These are phyloP conservation scores for Aspergillus sclerotiicarbonarius DNA, from an alignment of 495 filamentous ascomycete genomes.

Conservation along the genomic window DNA sequence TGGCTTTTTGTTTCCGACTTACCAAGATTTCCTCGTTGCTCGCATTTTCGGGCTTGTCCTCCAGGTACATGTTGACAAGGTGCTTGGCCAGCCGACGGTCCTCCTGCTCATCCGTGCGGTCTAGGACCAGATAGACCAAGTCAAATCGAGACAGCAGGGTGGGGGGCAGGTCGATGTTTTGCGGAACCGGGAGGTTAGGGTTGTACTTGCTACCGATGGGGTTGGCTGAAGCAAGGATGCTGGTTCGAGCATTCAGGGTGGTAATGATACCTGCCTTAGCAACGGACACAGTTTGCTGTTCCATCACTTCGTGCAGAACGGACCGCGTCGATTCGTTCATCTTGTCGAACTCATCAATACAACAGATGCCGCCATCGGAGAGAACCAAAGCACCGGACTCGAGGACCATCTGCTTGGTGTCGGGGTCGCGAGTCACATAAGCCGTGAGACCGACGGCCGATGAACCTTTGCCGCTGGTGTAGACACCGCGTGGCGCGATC, in stretches of 20 bases:
- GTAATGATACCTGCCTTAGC: constrained; percentile 99
- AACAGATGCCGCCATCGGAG: constrained; percentile 95
- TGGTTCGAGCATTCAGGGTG: constrained; percentile 90
- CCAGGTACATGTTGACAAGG: constrained; percentile 94
- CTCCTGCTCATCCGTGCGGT: constrained; percentile 82
- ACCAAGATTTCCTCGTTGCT: constrained; percentile 72
- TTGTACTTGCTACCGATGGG: constrained; percentile 98
- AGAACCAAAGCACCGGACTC: constrained; percentile 95
- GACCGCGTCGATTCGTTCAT: constrained; percentile 96
- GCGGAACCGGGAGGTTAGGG: constrained; percentile 87
- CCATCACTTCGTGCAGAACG: constrained; percentile 98
- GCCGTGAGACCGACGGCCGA: constrained; percentile 98
- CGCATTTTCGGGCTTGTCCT: constrained; percentile 89
- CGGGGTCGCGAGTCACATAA: constrained; percentile 92
- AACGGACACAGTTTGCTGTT: constrained; percentile 98
- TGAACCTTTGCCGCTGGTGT: constrained; percentile 95
- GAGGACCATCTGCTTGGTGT: constrained; percentile 91
- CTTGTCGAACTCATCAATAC: constrained; percentile 99
- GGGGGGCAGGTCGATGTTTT: constrained; percentile 96
- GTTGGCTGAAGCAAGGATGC: constrained; percentile 93
- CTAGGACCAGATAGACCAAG: constrained; percentile 92
- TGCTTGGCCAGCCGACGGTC: constrained; percentile 89
- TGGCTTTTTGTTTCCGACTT: constrained; percentile 36
- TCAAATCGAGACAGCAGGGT: constrained; percentile 95
- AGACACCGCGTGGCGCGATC: constrained; percentile 94